Evolutionary conservation across 129 eudicot genomes (phyloP).

Genomic region (Flaveria ramosissima): DNA sequence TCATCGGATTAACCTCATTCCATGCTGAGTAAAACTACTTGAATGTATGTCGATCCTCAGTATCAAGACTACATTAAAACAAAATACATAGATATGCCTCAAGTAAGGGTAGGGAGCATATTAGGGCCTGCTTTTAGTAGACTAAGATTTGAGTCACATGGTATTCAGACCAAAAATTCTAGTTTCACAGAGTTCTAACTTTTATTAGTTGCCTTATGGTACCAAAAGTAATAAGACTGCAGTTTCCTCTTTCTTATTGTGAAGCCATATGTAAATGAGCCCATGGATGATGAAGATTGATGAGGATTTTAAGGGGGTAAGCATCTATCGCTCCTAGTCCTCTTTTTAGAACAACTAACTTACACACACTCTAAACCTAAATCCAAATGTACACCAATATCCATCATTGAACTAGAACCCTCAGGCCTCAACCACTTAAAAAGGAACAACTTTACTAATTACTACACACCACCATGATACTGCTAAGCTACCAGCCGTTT

Average conservation of each 20-base stretch:
- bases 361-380: no score
- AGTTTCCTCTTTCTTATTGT: slow-evolving; percentile 1
- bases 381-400: no score
- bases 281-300: neutral
- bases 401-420: no score
- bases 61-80: slow-evolving; percentile 3
- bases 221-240: slow-evolving; percentile 1
- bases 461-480: no score
- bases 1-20: neutral
- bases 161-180: neutral
- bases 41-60: neutral
- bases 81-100: slow-evolving; percentile 12
- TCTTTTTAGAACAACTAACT: no score
- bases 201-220: neutral
- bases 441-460: no score
- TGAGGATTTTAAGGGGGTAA: neutral
- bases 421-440: no score
- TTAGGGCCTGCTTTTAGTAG: slow-evolving; percentile 8
- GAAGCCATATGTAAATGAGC: neutral
- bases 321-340: neutral
- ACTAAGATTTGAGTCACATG: neutral
- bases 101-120: slow-evolving; percentile 15
- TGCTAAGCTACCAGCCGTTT: no score
- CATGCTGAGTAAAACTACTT: slow-evolving; percentile 1
- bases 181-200: slow-evolving; percentile 8